Evolutionary conservation across 2,329 filamentous ascomycete genomes (phyloP).

Genomic region (Alternaria alternata): DNA sequence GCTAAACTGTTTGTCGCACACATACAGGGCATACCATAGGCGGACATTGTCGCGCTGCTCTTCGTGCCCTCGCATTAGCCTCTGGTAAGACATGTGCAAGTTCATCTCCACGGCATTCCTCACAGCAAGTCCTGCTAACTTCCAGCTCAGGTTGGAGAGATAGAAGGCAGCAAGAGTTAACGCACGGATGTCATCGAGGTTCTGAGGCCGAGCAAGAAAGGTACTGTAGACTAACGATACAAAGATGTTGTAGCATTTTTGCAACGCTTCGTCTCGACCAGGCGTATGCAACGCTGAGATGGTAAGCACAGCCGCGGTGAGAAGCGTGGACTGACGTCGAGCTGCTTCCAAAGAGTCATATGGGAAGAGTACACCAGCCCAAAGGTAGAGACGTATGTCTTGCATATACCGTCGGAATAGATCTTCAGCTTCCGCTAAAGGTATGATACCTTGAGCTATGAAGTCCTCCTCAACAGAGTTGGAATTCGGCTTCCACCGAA

Average conservation of each 20-base stretch:
- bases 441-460: slow-evolving; percentile 42
- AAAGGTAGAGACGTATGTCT: slow-evolving; percentile 43
- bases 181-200: slow-evolving; percentile 51
- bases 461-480: slow-evolving; percentile 44
- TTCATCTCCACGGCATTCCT: slow-evolving; percentile 53
- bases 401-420: slow-evolving; percentile 42
- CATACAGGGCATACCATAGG: slow-evolving; percentile 52
- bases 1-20: slow-evolving; percentile 53
- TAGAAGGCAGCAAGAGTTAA: slow-evolving; percentile 53
- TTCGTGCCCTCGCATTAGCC: slow-evolving; percentile 45
- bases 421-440: slow-evolving; percentile 38
- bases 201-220: slow-evolving; percentile 48
- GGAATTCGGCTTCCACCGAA: slow-evolving; percentile 32
- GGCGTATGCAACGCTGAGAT: slow-evolving; percentile 43
- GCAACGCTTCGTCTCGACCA: slow-evolving; percentile 36
- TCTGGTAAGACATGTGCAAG: slow-evolving; percentile 50
- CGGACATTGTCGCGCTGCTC: slow-evolving; percentile 48
- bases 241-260: slow-evolving; percentile 46
- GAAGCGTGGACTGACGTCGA: slow-evolving; percentile 41
- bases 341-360: slow-evolving; percentile 41
- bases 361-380: slow-evolving; percentile 44
- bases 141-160: slow-evolving; percentile 52
- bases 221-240: slow-evolving; percentile 44
- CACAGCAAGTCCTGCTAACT: slow-evolving; percentile 51
- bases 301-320: slow-evolving; percentile 42